Evolutionary conservation across 2,329 filamentous ascomycete genomes (phyloP).

Genomic region (Fusarium udum): DNA sequence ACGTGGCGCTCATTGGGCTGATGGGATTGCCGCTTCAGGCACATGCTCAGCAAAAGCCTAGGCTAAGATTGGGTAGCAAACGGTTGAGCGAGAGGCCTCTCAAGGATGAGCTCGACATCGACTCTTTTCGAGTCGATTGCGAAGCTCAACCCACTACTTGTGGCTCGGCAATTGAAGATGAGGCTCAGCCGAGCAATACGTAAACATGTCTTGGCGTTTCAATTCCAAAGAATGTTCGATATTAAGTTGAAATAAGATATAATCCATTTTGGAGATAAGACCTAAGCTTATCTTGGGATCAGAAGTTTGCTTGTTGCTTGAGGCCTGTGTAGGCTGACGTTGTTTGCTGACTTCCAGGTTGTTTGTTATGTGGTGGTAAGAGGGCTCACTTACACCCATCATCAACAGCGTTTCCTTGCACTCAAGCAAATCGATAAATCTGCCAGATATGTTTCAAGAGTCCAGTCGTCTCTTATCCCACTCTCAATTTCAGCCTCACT

Average conservation of each 20-base stretch:
- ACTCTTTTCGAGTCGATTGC: not conserved
- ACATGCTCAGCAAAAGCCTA: not conserved
- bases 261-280: not conserved
- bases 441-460: not conserved
- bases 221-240: not conserved
- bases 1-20: constrained; percentile 4
- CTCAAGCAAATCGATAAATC: not conserved
- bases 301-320: not conserved
- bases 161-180: constrained; percentile 16
- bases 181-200: constrained; percentile 16
- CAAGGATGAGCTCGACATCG: not conserved
- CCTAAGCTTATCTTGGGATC: not conserved
- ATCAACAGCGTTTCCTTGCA: not conserved
- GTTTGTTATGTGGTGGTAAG: not conserved
- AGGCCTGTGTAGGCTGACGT: not conserved
- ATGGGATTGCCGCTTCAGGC: constrained; percentile 24
- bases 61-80: constrained; percentile 10
- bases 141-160: constrained; percentile 16
- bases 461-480: not conserved
- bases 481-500: not conserved
- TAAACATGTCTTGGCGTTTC: constrained; percentile 11
- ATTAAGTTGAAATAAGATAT: not conserved
- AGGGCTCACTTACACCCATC: not conserved
- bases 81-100: constrained; percentile 29
- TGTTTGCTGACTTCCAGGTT: not conserved